Base-by-base conservation (phyloP, 768 basidiomycete species). In the Paxillus involutus region DNA sequence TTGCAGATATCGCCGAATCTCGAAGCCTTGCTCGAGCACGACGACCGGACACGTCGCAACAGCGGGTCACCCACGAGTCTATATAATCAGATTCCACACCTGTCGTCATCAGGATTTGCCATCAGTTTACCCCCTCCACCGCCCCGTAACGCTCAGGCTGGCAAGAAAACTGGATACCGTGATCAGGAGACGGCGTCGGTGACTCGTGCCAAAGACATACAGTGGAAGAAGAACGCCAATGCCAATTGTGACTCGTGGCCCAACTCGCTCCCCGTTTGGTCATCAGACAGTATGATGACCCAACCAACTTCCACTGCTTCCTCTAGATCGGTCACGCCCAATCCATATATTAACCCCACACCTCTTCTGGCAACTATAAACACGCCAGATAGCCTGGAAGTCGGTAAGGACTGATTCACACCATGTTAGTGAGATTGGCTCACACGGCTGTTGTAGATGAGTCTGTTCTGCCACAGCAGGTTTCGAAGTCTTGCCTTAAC, bases 1-100 rank as follows among this genome's bases (percentile, higher is more conserved):
- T 64, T 84, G 44, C 69, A 75, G 11, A 85, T 85, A 48, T 84
- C 82, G 2, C 79, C 83, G 0, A 77, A 85, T 59, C 76, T 84
- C 44, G 80, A 85, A 56, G 84, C 83, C 24, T 60, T 85, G 8
- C 71, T 85, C 48, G 77, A 83, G 61, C 79, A 83, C 55, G 84
- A 84, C 47, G 80, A 83, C 47, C 74, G 73, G 47, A 70, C 70
- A n/a, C 75, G 80, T 19, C 63, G 65, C 41, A 68, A 44, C 13
- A 50, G 63, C 63, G 37, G 48, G 26, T 66, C 71, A 5, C 65
- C 63, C 13, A 68, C 63, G 4, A 59, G 43, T 49, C 14, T 47
- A 13, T 46, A 50, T 49, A 11, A 53, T 37, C 3, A 59, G 14
- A 51, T 55, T 2, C n/a, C 58, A 8, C 53, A 35, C 29, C 29